phyloP scores from a whole-genome alignment of 495 filamentous ascomycete species.

The Rusavskia elegans region DNA sequence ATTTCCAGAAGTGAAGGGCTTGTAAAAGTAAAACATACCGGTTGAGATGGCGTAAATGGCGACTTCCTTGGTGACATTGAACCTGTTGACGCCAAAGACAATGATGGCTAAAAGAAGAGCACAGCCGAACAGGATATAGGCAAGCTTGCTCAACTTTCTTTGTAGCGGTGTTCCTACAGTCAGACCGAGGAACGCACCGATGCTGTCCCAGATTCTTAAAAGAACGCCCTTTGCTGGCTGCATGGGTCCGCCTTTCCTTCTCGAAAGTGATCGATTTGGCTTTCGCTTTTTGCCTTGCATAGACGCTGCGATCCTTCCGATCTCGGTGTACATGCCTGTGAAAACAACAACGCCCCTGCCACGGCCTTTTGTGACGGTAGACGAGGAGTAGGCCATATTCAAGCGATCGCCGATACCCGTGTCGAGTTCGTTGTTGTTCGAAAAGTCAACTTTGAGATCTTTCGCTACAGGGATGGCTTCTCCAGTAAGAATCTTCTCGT shows the following conservation, averaged over 20 bases:
- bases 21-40: constrained; percentile 22
- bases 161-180: constrained; percentile 69
- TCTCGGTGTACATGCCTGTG: constrained; percentile 71
- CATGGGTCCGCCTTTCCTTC: constrained; percentile 42
- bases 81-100: constrained; percentile 64
- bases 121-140: constrained; percentile 57
- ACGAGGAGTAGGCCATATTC: constrained; percentile 56
- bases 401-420: constrained; percentile 41
- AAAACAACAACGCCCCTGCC: constrained; percentile 47
- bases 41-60: constrained; percentile 68
- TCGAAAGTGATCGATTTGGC: constrained; percentile 43
- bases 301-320: constrained; percentile 68
- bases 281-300: constrained; percentile 40
- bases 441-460: constrained; percentile 18
- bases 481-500: constrained; percentile 57
- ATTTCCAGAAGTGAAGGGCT: too few species aligned
- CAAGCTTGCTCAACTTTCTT: constrained; percentile 63
- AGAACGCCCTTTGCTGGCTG: constrained; percentile 40
- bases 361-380: constrained; percentile 51
- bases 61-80: constrained; percentile 52
- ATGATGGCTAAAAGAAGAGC: constrained; percentile 63
- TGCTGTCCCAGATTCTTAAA: constrained; percentile 43
- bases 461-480: constrained; percentile 50
- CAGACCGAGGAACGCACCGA: constrained; percentile 57
- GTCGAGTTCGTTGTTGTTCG: constrained; percentile 33